Evolutionary conservation across 1,139 yeast species (phyloP).

Genomic region (Zygoascus hellenicus): DNA sequence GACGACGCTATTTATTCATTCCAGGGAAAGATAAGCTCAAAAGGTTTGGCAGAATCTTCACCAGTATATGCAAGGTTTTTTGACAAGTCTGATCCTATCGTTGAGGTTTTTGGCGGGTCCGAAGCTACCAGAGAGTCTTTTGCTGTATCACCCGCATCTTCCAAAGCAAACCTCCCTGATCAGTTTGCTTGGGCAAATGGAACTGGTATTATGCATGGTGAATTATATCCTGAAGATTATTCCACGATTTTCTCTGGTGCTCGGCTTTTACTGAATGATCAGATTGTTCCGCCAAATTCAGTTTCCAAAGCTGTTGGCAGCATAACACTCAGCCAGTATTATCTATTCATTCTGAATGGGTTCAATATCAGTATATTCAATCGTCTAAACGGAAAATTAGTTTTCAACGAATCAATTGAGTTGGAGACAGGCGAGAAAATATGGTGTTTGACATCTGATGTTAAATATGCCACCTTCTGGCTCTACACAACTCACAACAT

Average conservation of each 20-base stretch:
- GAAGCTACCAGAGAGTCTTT: constrained; percentile 18
- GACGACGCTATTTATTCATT: constrained; percentile 41
- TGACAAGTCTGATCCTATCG: constrained; percentile 24
- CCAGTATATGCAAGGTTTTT: constrained; percentile 30
- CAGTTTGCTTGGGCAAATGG: constrained; percentile 44
- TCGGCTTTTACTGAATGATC: constrained; percentile 39
- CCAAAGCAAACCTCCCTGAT: constrained; percentile 12
- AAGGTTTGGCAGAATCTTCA: constrained; percentile 22
- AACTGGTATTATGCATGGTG: constrained; percentile 42
- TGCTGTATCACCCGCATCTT: constrained; percentile 19
- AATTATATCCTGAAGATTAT: constrained; percentile 20
- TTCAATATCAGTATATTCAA: constrained; percentile 43
- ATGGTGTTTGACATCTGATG: constrained; percentile 58
- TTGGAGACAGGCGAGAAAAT: constrained; percentile 38
- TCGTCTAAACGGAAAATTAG: constrained; percentile 45
- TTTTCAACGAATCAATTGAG: constrained; percentile 39
- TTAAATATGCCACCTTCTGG: constrained; percentile 53
- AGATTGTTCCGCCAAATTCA: constrained; percentile 34
- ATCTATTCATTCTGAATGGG: constrained; percentile 44
- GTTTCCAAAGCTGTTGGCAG: constrained; percentile 30
- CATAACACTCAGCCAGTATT: constrained; percentile 47
- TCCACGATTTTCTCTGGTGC: constrained; percentile 28
- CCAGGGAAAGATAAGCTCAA: constrained; percentile 28
- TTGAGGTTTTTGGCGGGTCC: constrained; percentile 24
- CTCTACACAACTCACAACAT: constrained; percentile 46